Conservation (phyloP, 768 basidiomycete genomes). For the Lentinula aciculospora region DNA sequence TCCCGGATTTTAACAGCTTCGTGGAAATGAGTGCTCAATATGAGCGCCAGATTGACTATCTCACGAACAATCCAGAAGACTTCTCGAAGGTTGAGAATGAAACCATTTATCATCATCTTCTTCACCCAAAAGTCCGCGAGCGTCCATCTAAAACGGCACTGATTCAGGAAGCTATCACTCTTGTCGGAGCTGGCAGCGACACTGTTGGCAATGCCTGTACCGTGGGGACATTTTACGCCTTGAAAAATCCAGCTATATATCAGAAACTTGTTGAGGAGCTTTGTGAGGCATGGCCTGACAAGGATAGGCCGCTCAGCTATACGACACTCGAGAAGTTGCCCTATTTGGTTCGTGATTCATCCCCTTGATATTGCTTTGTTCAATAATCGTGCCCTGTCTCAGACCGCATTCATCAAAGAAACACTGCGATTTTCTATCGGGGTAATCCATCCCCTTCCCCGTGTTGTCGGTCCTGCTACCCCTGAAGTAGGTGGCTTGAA, state of each 20-base stretch:
- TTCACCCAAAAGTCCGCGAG: slow-evolving; percentile 14
- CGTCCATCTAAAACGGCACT: slow-evolving; percentile 13
- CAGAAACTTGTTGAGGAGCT: slow-evolving; percentile 22
- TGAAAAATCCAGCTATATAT: slow-evolving; percentile 15
- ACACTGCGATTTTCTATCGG: slow-evolving; percentile 36
- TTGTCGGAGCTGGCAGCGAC: slow-evolving; percentile 27
- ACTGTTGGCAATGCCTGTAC: slow-evolving; percentile 22
- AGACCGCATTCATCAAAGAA: slow-evolving; percentile 46
- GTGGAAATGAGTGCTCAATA: slow-evolving; percentile 12
- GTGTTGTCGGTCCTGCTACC: slow-evolving; percentile 29
- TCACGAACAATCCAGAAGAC: slow-evolving; percentile 18
- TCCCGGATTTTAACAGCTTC: slow-evolving; percentile 13
- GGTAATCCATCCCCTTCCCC: slow-evolving; percentile 29
- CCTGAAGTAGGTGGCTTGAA: slow-evolving; percentile 26
- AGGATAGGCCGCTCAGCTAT: slow-evolving; percentile 18
- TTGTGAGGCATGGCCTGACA: slow-evolving; percentile 25
- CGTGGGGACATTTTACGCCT: slow-evolving; percentile 19
- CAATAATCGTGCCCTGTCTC: slow-evolving; percentile 9
- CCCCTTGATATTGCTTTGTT: neutral
- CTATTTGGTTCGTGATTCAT: slow-evolving; percentile 24
- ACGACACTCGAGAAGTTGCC: slow-evolving; percentile 29
- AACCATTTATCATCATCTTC: slow-evolving; percentile 28
- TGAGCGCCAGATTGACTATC: slow-evolving; percentile 18
- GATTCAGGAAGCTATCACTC: slow-evolving; percentile 16
- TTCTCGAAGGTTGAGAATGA: slow-evolving; percentile 24